These are phyloP conservation scores for Alternaria sp. DNA, from an alignment of 2,329 filamentous ascomycete species.

Conservation along the genomic window DNA sequence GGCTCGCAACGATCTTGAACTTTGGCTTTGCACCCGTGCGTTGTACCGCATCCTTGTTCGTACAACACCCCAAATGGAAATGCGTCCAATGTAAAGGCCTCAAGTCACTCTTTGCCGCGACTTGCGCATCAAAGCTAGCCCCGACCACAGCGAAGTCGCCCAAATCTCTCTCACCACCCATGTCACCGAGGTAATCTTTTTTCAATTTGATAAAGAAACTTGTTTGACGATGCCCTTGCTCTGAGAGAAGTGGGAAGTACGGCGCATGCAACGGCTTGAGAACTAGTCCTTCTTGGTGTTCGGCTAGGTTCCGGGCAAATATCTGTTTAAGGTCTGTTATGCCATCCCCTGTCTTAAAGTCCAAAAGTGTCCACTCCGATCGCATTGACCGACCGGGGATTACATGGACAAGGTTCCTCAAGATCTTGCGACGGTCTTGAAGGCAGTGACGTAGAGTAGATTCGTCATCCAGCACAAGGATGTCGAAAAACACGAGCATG, in stretches of 20 bases:
- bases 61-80: slow-evolving; percentile 79
- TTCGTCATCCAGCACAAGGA: slow-evolving; percentile 64
- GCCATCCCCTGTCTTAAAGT: slow-evolving; percentile 60
- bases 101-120: slow-evolving; percentile 63
- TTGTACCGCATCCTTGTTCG: slow-evolving; percentile 68
- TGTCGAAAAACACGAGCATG: slow-evolving; percentile 67
- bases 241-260: slow-evolving; percentile 64
- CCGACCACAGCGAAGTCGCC: slow-evolving; percentile 84
- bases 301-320: slow-evolving; percentile 71
- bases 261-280: slow-evolving; percentile 77
- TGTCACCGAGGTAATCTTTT: slow-evolving; percentile 80
- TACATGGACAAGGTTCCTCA: slow-evolving; percentile 63
- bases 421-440: slow-evolving; percentile 64
- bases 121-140: slow-evolving; percentile 71
- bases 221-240: slow-evolving; percentile 33
- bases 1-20: slow-evolving; percentile 70
- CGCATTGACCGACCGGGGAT: slow-evolving; percentile 70
- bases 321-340: slow-evolving; percentile 42
- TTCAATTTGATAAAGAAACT: slow-evolving; percentile 80
- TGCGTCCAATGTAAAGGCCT: slow-evolving; percentile 73
- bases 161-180: slow-evolving; percentile 70
- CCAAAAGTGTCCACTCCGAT: slow-evolving; percentile 70
- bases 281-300: slow-evolving; percentile 78
- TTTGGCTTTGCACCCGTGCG: slow-evolving; percentile 60
- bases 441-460: slow-evolving; percentile 61